Evolutionary conservation across 129 eudicot species (phyloP), one percentile per base, ranked within the genome.

Genomic region (Silybum marianum): DNA sequence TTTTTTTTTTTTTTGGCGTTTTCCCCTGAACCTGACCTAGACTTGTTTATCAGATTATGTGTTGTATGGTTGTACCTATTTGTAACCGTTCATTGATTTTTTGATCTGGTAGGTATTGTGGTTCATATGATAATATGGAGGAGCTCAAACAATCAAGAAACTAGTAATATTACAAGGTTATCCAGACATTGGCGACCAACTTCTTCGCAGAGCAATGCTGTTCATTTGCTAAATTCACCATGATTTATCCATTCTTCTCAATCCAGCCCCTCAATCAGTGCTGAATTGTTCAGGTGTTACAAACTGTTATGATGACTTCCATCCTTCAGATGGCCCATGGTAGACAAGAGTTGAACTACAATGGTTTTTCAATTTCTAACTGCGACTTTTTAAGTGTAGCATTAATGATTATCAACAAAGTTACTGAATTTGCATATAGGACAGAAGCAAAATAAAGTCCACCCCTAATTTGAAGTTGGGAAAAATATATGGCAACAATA

Each of bases 61-160:
- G 2, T 4, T 72, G 38, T 42, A 30, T 14, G 19, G 8, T 4
- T 72, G 38, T 42, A 30, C 21, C 32, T 63, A 30, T 28, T 70
- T 65, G 40, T 78, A 72, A 78, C 24, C 46, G 25, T 13, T 22
- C 24, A 0, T 71, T 71, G 34, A 14, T 63, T 72, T 6, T 72
- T 6, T 32, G n/a, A 69, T 78, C 36, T 44, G 65, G 67, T 74
- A 83, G 86, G 86, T 78, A 83, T 36, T 23, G 80, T 65, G 69
- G 74, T 73, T 65, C 84, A 81, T 81, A 65, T 26, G 80, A 74
- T 74, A 65, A 80, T 28, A 74, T 74, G 75, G 84, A 81, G 75
- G 74, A 44, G 54, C 73, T 66, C 69, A 2, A 58, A 51, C 63
- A 51, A 51, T 16, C 63, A 51, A 51, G 63, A 51, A 51, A 18